Evolutionary conservation across 805 yeast species (phyloP).

Genomic region (Jamesozyma gamospora): DNA sequence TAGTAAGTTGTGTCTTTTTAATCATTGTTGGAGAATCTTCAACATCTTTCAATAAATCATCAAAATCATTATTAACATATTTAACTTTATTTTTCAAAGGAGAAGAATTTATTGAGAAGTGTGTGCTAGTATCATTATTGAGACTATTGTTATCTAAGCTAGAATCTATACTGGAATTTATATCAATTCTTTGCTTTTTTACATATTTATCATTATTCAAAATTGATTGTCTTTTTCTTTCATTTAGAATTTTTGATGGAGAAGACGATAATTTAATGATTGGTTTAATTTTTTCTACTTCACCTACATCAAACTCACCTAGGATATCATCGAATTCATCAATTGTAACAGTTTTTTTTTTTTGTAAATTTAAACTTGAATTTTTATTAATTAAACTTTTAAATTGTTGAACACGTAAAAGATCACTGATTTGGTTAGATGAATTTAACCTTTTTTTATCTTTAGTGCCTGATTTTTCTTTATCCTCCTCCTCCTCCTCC

Average conservation of each 20-base stretch:
- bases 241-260: conserved; percentile 1
- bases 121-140: background rate
- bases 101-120: conserved; percentile 16
- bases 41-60: conserved; percentile 13
- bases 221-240: conserved; percentile 1
- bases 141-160: background rate
- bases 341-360: conserved; percentile 36
- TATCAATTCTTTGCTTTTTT: conserved; percentile 9
- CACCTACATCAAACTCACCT: conserved; percentile 35
- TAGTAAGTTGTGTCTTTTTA: conserved; percentile 1
- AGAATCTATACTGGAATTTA: conserved; percentile 3
- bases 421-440: conserved; percentile 30
- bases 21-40: conserved; percentile 17
- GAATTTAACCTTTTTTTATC: conserved; percentile 15
- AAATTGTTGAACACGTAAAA: conserved; percentile 42
- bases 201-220: background rate
- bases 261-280: conserved; percentile 7
- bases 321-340: conserved; percentile 62
- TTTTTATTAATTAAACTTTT: conserved; percentile 29
- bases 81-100: conserved; percentile 15
- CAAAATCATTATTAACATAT: conserved; percentile 5
- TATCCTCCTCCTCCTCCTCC: conserved; percentile 3
- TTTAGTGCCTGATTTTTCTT: conserved; percentile 16
- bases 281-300: background rate
- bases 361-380: conserved; percentile 10